These are phyloP conservation scores for Parathielavia hyrcaniae DNA, from an alignment of 495 filamentous ascomycete genomes.

Conservation along the genomic window DNA sequence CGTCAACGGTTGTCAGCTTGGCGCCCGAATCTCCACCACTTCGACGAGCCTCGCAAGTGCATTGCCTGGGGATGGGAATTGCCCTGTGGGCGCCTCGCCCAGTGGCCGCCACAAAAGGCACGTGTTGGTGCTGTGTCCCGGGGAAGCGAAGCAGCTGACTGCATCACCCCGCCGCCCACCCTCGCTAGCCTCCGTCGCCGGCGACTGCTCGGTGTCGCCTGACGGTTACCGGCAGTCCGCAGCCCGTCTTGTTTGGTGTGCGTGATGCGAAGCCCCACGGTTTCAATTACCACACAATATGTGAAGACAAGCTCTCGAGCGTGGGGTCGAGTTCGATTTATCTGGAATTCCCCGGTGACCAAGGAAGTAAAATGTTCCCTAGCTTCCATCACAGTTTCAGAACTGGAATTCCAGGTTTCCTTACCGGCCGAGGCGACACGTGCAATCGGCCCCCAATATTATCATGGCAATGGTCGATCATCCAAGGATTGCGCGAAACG, in stretches of 20 bases:
- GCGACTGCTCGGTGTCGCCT: conserved; percentile 3
- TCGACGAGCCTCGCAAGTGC: no score
- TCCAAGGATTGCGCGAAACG: no score
- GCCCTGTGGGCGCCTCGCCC: background rate
- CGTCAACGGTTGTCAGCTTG: background rate
- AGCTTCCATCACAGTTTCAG: background rate
- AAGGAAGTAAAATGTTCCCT: no score
- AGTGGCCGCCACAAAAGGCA: no score
- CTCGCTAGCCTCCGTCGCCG: background rate
- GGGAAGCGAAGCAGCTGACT: conserved; percentile 14
- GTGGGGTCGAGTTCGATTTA: conserved; percentile 4
- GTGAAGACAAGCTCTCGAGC: background rate
- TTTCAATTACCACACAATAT: conserved; percentile 3
- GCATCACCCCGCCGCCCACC: conserved; percentile 6
- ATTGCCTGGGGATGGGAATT: background rate
- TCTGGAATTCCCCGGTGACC: no score
- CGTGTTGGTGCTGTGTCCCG: background rate
- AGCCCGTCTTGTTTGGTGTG: background rate
- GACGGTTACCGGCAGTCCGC: conserved; percentile 1
- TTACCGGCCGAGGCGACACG: background rate
- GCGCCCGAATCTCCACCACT: background rate
- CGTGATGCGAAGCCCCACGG: background rate
- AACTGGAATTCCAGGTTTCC: no score
- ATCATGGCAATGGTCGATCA: conserved; percentile 13
- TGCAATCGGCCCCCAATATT: background rate